Evolutionary conservation across 2,329 filamentous ascomycete genomes (phyloP), one percentile per base, ranked within the genome.

Genomic region (Penicillium corylophilum): DNA sequence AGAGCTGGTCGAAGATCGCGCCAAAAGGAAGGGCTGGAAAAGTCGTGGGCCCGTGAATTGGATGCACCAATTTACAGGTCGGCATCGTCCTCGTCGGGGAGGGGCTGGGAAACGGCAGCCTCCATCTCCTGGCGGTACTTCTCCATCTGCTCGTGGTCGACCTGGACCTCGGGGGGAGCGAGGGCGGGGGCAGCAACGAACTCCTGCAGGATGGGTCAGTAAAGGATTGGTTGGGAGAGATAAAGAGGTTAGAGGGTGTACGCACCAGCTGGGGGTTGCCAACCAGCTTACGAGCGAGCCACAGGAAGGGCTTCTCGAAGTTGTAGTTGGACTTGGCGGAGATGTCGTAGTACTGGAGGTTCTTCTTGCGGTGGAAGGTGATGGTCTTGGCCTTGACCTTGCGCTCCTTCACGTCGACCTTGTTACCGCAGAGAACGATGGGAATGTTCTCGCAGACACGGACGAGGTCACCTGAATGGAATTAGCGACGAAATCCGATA

Each of bases 371-470:
- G 85, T 99, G 94, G 89, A 99, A 99, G 64, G 94, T 99, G 79
- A 99, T 99, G 74, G 93, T 95, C 90, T 99, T 99, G 74, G 94
- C 94, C 87, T 99, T 99, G 75, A 99, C 94, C 82, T 99, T 99
- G 78, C 94, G 90, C 86, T 99, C 94, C 89, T 99, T 99, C 63
- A 99, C 94, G 72, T 99, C 93, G 76, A 99, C 93, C 86, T 99
- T 99, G 89, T 99, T 99, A 72, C 93, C 93, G 77, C 87, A 91
- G 62, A 99, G 89, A 69, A 97, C 94, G 71, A 99, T 97, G 67
- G 93, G 93, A 71, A 99, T 94, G 82, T 94, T 95, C 85, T 99
- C 93, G 82, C 93, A 97, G 71, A 99, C 93, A 79, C 93, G 94
- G 79, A 96, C 92, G 69, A 99, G 86, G 73, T 99, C 94, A 82